Evolutionary conservation across 495 filamentous ascomycete species (phyloP), one percentile per base, ranked within the genome.

Genomic region (Symbiotaphrina buchneri): DNA sequence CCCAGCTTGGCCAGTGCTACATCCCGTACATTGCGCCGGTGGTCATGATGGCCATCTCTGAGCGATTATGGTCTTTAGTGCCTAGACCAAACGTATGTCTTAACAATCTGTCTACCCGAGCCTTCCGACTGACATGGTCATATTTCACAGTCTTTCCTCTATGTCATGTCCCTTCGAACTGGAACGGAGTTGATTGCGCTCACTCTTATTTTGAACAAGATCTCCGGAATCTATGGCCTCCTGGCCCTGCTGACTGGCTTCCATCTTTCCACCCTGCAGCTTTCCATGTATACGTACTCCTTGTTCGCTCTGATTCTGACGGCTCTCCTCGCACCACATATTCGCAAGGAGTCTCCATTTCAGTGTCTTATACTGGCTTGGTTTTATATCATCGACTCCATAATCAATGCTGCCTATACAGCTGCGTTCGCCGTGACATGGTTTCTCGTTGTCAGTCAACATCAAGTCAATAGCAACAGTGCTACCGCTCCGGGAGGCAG

Each of bases 221-320:
- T 75, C 38, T 79, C 78, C 33, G 80, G 79, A 33, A 54, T 91
- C 38, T 92, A 84, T 53, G 83, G 83, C 42, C 59, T 93, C 31
- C 74, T 93, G 36, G 80, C 83, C 29, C 59, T 90, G 39, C 53
- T 80, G 32, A 80, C 76, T n/a, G 78, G 78, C 43, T 55, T 62
- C 35, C 54, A 65, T 34, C 58, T 72, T 19, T 77, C 73, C 10
- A 58, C 68, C 3, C 48, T 80, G 3, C 74, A 82, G 45, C 55
- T 82, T 38, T 71, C 67, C 16, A 72, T 76, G 65, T 93, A 90
- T 63, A 60, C 90, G 21, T 80, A 84, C 58, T 81, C 72, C n/a
- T 48, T 84, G 20, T 18, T 65, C 39, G 65, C 68, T 18, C 68
- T 87, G 37, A 56, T 54, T 33, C 43, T 71, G 18, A 54, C 70